These are phyloP conservation scores for Cyclotella kingstonii DNA, from an alignment of 108 stramenopile genomes.

Conservation along the genomic window DNA sequence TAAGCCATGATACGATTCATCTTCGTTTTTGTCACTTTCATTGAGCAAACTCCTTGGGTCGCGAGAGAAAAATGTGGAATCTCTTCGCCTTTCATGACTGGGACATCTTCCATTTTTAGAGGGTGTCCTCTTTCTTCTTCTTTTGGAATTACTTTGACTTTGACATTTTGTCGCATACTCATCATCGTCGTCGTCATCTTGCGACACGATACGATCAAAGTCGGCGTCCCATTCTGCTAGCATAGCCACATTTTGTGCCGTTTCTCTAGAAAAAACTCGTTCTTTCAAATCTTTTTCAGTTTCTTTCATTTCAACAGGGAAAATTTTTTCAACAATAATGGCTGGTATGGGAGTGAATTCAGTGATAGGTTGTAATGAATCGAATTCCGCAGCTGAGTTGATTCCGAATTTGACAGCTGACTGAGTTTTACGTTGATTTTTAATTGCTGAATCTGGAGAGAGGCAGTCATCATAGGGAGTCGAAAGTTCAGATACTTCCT, in stretches of 20 bases:
- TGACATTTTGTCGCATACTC: conserved; percentile 1
- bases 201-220: conserved; percentile 15
- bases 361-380: conserved; percentile 27
- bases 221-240: conserved; percentile 47
- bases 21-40: conserved; percentile 11
- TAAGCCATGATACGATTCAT: conserved; percentile 15
- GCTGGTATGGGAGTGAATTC: conserved; percentile 41
- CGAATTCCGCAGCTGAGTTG: conserved; percentile 44
- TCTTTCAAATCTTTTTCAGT: conserved; percentile 13
- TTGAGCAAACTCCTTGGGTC: conserved; percentile 31
- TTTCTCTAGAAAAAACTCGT: conserved; percentile 16
- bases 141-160: background rate
- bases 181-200: conserved; percentile 12
- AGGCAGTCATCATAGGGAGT: conserved; percentile 19
- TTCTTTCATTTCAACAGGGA: conserved; percentile 22
- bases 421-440: conserved; percentile 3
- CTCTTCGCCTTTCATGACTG: conserved; percentile 22
- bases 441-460: background rate
- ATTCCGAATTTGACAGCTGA: conserved; percentile 45
- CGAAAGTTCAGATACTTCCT: conserved; percentile 7
- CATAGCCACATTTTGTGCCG: conserved; percentile 31
- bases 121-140: conserved; percentile 30
- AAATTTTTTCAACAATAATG: conserved; percentile 20
- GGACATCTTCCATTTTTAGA: conserved; percentile 18
- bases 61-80: conserved; percentile 30